Base-by-base conservation (phyloP, 2,329 filamentous ascomycete species). In the Aureobasidium zeae region DNA sequence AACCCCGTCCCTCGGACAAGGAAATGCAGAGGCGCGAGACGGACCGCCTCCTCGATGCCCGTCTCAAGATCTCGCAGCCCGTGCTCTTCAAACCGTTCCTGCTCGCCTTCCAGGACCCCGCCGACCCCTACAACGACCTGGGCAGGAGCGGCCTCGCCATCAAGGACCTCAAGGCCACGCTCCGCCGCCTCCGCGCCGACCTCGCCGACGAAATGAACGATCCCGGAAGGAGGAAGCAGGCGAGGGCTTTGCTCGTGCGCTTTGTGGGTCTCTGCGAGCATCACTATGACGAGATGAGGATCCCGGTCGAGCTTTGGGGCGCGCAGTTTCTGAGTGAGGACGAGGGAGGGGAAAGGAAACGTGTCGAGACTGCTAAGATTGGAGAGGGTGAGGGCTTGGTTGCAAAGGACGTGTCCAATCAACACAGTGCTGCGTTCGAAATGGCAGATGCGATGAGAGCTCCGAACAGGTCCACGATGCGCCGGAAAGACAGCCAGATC, bases 101-200 rank as follows among this genome's bases (percentile, higher is more conserved):
- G 37, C 62, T 79, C 37, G 72, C 64, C 47, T 61, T 81, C 11
- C 74, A 77, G 56, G 76, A 81, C 51, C 77, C 77, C 0, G 71
- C 73, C 6, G 68, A 78, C 52, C 64, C 67, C 15, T 64, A 65
- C 52, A 77, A 77, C 54, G 72, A 81, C 52, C 63, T 79, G 1
- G 76, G 76, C 24, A 59, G 61, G 31, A 66, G 66, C 42, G 65
- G 61, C 32, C 59, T 65, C 43, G 64, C 64, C 11, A 71, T 74
- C 48, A 66, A 66, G 46, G 69, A 77, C 46, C 52, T 79, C 12
- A 64, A 71, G 47, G 48, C 45, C 10, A 70, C 66, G 62, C 16
- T 17, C 15, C 12, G 19, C 20, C 55, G 6, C 20, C 19, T 34
- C 13, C 10, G 8, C 12, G 4, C 19, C 2, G 25, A 47, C 28